phyloP scores from a whole-genome alignment of 768 basidiomycete species.

The Termitomyces sp. region DNA sequence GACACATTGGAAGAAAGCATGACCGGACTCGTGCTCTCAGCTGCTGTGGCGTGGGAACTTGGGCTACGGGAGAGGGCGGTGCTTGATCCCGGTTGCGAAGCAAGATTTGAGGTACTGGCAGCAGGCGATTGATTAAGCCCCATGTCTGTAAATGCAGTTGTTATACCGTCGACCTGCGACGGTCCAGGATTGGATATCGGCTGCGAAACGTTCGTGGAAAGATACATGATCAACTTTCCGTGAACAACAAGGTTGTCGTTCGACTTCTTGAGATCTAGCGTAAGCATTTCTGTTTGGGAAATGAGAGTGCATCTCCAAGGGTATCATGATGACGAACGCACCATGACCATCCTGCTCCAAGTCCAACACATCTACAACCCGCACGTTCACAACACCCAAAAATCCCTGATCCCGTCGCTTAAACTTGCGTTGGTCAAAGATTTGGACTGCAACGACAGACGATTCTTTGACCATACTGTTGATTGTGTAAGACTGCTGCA shows the following conservation, averaged over 20 bases:
- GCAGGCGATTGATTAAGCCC: slow-evolving; percentile 54
- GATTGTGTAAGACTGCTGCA: slow-evolving; percentile 3
- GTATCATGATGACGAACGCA: slow-evolving; percentile 31
- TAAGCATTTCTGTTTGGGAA: slow-evolving; percentile 78
- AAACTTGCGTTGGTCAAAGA: slow-evolving; percentile 99
- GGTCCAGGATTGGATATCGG: slow-evolving; percentile 85
- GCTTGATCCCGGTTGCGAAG: slow-evolving; percentile 35
- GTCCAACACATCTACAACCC: slow-evolving; percentile 87
- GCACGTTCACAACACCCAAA: slow-evolving; percentile 93
- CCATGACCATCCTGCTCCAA: slow-evolving; percentile 91
- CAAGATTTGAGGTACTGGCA: slow-evolving; percentile 52
- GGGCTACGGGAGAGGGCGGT: slow-evolving; percentile 52
- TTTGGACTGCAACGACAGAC: slow-evolving; percentile 97
- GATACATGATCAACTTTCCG: slow-evolving; percentile 94
- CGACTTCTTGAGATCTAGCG: slow-evolving; percentile 96
- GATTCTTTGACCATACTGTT: slow-evolving; percentile 90
- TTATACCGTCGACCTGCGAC: slow-evolving; percentile 58
- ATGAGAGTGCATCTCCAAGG: slow-evolving; percentile 2
- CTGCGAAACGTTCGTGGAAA: slow-evolving; percentile 85
- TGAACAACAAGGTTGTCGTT: slow-evolving; percentile 98
- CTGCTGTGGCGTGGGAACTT: slow-evolving; percentile 59
- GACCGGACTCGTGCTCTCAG: slow-evolving; percentile 41
- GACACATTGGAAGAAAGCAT: slow-evolving; percentile 30
- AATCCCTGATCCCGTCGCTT: slow-evolving; percentile 98
- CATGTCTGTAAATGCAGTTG: slow-evolving; percentile 56